Percentiles rank a stretch among this genome's conserved stretches.
Conservation (phyloP, 257 asterid species). For the Fraxinus excelsior region DNA sequence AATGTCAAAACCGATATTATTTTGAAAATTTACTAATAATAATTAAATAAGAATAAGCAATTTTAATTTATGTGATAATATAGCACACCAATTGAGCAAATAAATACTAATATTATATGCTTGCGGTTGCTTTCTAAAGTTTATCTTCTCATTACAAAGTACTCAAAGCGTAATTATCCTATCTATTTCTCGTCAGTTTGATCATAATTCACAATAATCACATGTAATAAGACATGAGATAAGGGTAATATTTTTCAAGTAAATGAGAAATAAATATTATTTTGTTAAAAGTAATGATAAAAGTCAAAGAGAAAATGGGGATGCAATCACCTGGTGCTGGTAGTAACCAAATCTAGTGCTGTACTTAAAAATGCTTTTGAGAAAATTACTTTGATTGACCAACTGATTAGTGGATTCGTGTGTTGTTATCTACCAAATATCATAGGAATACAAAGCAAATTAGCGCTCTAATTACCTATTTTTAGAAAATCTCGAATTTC, state of each 20-base stretch:
- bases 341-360: slow-evolving; percentile 14
- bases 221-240: background rate
- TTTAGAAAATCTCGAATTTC: background rate
- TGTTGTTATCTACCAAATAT: slow-evolving; percentile 24
- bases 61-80: too few relatives aligned
- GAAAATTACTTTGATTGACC: slow-evolving; percentile 37
- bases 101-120: slow-evolving; percentile 25
- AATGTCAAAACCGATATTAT: too few relatives aligned
- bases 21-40: too few relatives aligned
- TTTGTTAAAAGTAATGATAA: slow-evolving; percentile 22
- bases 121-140: background rate
- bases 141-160: too few relatives aligned
- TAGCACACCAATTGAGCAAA: slow-evolving; percentile 28
- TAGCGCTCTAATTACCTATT: background rate
- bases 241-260: background rate
- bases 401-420: slow-evolving; percentile 37
- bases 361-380: background rate
- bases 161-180: too few relatives aligned
- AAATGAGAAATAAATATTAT: background rate
- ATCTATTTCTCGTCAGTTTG: background rate
- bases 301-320: slow-evolving; percentile 27
- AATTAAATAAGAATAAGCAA: background rate
- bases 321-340: slow-evolving; percentile 42
- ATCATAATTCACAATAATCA: background rate
- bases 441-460: background rate